A percentile compares a stretch with the other conserved stretches of the same genome.
phyloP scores from a whole-genome alignment of 2,329 filamentous ascomycete species.

The Polychaeton citri region DNA sequence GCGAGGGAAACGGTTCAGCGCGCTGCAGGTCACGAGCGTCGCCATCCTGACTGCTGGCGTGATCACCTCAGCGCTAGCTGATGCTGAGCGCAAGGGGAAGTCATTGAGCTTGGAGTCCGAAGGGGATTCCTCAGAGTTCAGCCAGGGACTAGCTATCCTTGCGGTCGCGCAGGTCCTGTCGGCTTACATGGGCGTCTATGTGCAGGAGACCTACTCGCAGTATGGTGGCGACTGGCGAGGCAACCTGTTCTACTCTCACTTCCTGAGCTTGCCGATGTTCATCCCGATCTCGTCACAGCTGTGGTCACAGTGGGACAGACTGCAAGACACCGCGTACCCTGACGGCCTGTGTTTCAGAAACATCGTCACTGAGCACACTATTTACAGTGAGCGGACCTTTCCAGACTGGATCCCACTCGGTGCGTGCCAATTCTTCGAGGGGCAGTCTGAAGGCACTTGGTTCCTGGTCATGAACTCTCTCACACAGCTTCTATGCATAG shows the following conservation, averaged over 20 bases:
- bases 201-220: slow-evolving; percentile 73
- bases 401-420: slow-evolving; percentile 17
- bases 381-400: slow-evolving; percentile 10
- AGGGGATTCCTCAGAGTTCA: slow-evolving; percentile 35
- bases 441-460: slow-evolving; percentile 52
- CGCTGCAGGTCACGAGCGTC: slow-evolving; percentile 69
- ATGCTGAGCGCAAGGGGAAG: slow-evolving; percentile 61
- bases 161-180: slow-evolving; percentile 81
- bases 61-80: slow-evolving; percentile 76
- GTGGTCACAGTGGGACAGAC: slow-evolving; percentile 46
- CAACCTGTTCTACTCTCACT: slow-evolving; percentile 84
- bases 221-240: slow-evolving; percentile 90
- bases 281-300: slow-evolving; percentile 57
- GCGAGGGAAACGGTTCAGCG: slow-evolving; percentile 73
- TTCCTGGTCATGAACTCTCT: slow-evolving; percentile 65
- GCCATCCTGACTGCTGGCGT: slow-evolving; percentile 74
- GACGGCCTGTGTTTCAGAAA: slow-evolving; percentile 7
- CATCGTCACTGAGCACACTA: slow-evolving; percentile 21
- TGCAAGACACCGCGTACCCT: slow-evolving; percentile 52
- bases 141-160: slow-evolving; percentile 65
- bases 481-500: slow-evolving; percentile 90
- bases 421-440: slow-evolving; percentile 5
- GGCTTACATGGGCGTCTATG: slow-evolving; percentile 89
- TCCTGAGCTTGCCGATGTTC: slow-evolving; percentile 65
- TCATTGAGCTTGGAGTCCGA: slow-evolving; percentile 28